A percentile compares a stretch with the other conserved stretches of the same genome.
Evolutionary conservation across 2,329 filamentous ascomycete species (phyloP).

Genomic region (Pyricularia pennisetigena): DNA sequence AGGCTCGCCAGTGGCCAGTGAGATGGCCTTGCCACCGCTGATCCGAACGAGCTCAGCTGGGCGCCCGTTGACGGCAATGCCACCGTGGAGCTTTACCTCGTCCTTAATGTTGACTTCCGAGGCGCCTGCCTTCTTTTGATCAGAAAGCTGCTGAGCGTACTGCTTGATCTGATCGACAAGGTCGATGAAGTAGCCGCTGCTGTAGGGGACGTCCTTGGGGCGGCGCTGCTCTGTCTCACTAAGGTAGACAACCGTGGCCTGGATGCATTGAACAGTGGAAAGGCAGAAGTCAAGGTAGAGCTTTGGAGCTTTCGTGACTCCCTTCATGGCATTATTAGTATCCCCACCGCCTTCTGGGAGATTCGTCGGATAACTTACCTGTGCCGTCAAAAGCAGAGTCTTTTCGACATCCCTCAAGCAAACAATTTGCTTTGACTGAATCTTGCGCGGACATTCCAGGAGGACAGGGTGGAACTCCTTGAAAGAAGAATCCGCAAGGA

Average conservation of each 20-base stretch:
- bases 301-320: slow-evolving; percentile 60
- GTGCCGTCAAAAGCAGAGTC: slow-evolving; percentile 81
- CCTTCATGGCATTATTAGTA: slow-evolving; percentile 69
- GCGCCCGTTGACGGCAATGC: slow-evolving; percentile 70
- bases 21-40: slow-evolving; percentile 70
- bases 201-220: slow-evolving; percentile 81
- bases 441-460: slow-evolving; percentile 66
- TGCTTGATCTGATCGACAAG: slow-evolving; percentile 86
- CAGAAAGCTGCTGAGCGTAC: slow-evolving; percentile 77
- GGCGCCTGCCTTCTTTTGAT: slow-evolving; percentile 45
- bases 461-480: slow-evolving; percentile 77
- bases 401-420: slow-evolving; percentile 92
- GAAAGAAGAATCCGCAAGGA: slow-evolving; percentile 62
- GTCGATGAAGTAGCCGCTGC: slow-evolving; percentile 93
- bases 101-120: slow-evolving; percentile 53
- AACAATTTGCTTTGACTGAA: slow-evolving; percentile 75
- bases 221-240: slow-evolving; percentile 79
- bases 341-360: slow-evolving; percentile 44
- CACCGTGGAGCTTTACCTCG: slow-evolving; percentile 71
- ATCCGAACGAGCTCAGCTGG: slow-evolving; percentile 77
- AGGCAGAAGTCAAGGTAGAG: slow-evolving; percentile 83
- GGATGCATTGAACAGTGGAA: slow-evolving; percentile 80
- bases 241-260: slow-evolving; percentile 78
- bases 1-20: slow-evolving; percentile 59
- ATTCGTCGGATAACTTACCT: slow-evolving; percentile 61